A percentile compares a stretch with the other conserved stretches of the same genome.
phyloP scores from a whole-genome alignment of 2,329 filamentous ascomycete species.

The Alternaria dauci region DNA sequence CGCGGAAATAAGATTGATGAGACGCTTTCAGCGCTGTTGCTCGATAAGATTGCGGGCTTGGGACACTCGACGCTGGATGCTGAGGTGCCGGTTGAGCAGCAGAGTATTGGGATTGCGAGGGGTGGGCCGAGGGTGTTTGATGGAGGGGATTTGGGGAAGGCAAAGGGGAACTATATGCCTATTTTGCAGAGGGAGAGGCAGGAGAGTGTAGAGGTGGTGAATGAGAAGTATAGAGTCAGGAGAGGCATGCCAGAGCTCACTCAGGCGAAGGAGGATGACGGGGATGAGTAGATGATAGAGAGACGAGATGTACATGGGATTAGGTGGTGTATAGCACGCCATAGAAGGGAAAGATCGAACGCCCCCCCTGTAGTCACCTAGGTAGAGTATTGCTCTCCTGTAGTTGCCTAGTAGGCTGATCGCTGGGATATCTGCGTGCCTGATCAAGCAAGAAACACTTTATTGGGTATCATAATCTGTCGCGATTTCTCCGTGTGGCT shows the following conservation, averaged over 20 bases:
- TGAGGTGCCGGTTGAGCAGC: constrained; percentile 18
- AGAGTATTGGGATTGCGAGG: constrained; percentile 30
- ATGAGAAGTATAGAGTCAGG: constrained; percentile 64
- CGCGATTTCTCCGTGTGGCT: neutral
- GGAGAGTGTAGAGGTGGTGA: constrained; percentile 68
- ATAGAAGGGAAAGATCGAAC: no score
- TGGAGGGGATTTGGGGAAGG: constrained; percentile 63
- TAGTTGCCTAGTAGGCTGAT: no score
- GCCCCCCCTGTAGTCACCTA: no score
- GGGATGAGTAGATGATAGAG: constrained; percentile 34
- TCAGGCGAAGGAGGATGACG: constrained; percentile 35
- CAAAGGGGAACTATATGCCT: constrained; percentile 66
- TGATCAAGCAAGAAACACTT: neutral
- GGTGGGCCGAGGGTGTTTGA: constrained; percentile 64
- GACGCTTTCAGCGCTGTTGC: constrained; percentile 76
- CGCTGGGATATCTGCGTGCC: neutral
- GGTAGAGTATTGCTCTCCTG: no score
- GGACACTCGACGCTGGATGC: constrained; percentile 43
- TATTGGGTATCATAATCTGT: constrained; percentile 8
- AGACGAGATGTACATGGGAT: neutral
- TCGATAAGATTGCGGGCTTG: constrained; percentile 66
- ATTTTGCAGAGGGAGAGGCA: constrained; percentile 64
- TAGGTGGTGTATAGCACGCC: neutral
- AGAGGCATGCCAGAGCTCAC: constrained; percentile 53
- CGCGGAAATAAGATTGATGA: constrained; percentile 88